Evolutionary conservation across 768 basidiomycete species (phyloP).

Genomic region (Sarcodon aspratus): DNA sequence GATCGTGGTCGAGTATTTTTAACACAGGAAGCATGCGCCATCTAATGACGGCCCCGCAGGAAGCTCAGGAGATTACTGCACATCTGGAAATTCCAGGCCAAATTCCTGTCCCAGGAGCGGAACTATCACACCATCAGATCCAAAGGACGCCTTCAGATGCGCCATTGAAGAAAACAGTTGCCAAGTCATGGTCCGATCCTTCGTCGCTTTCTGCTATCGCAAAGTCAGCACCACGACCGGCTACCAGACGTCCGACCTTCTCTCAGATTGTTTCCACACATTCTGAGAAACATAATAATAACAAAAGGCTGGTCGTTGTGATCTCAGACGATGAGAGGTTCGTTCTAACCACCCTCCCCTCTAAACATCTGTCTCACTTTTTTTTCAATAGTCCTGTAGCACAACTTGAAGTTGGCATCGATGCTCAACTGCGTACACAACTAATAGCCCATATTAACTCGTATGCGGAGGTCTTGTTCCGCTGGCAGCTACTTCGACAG

Average conservation of each 20-base stretch:
- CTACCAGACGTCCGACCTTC: constrained; percentile 26
- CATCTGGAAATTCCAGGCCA: constrained; percentile 1
- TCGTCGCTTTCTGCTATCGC: constrained; percentile 15
- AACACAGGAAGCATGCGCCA: constrained; percentile 56
- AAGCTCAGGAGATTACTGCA: constrained; percentile 1
- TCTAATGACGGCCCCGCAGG: constrained; percentile 39
- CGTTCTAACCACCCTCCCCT: background rate
- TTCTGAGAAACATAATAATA: constrained; percentile 12
- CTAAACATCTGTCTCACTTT: background rate
- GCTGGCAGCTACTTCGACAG: constrained; percentile 64
- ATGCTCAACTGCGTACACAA: constrained; percentile 29
- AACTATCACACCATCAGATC: constrained; percentile 14
- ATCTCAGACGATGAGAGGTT: constrained; percentile 11
- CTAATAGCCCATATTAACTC: constrained; percentile 44
- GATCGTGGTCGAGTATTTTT: constrained; percentile 76
- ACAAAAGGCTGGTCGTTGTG: constrained; percentile 28
- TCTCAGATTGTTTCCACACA: constrained; percentile 26
- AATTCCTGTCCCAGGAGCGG: constrained; percentile 7
- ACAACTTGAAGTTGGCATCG: constrained; percentile 18
- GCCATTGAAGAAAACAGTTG: constrained; percentile 17
- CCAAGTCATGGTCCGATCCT: constrained; percentile 19
- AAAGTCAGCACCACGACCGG: constrained; percentile 25
- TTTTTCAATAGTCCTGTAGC: constrained; percentile 1
- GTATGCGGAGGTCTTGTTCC: constrained; percentile 66
- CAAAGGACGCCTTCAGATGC: constrained; percentile 1